These are phyloP conservation scores for Clitopilus hobsonii DNA, from an alignment of 768 basidiomycete genomes.

Conservation along the genomic window DNA sequence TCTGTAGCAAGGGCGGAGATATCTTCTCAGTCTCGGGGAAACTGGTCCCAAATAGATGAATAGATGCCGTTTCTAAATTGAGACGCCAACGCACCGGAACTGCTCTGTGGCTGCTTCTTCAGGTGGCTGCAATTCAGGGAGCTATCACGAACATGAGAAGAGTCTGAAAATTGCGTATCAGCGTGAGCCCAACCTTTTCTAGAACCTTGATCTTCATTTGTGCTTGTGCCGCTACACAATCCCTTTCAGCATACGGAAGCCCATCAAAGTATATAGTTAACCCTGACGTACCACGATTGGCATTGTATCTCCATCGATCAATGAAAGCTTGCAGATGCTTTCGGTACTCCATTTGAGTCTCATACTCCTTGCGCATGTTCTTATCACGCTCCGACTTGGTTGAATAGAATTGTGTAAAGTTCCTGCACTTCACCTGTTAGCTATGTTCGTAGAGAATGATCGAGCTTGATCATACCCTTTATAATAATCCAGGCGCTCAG, in stretches of 20 bases:
- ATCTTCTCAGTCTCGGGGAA: conserved; percentile 98
- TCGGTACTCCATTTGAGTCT: conserved; percentile 92
- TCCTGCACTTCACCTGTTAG: conserved; percentile 39
- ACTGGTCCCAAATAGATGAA: conserved; percentile 27
- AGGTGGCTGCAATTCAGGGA: conserved; percentile 91
- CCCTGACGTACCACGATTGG: conserved; percentile 64
- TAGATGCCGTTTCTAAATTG: not conserved
- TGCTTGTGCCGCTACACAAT: conserved; percentile 73
- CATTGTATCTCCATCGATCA: conserved; percentile 97
- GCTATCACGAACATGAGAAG: conserved; percentile 30
- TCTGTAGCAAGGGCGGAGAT: conserved; percentile 90
- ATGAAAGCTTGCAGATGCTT: conserved; percentile 97
- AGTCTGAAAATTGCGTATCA: not conserved
- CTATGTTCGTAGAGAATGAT: not conserved
- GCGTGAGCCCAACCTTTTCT: conserved; percentile 53
- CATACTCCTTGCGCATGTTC: conserved; percentile 92
- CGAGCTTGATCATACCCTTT: conserved; percentile 62
- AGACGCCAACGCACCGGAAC: conserved; percentile 59
- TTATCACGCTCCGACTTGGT: conserved; percentile 94
- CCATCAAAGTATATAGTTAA: not conserved
- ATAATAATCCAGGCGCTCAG: conserved; percentile 90
- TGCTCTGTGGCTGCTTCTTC: conserved; percentile 89
- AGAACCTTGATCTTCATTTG: conserved; percentile 70
- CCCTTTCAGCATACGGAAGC: not conserved
- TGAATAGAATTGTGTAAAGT: conserved; percentile 98